phyloP scores from a whole-genome alignment of 2,329 filamentous ascomycete species.

The Rhinocladiella mackenziei region DNA sequence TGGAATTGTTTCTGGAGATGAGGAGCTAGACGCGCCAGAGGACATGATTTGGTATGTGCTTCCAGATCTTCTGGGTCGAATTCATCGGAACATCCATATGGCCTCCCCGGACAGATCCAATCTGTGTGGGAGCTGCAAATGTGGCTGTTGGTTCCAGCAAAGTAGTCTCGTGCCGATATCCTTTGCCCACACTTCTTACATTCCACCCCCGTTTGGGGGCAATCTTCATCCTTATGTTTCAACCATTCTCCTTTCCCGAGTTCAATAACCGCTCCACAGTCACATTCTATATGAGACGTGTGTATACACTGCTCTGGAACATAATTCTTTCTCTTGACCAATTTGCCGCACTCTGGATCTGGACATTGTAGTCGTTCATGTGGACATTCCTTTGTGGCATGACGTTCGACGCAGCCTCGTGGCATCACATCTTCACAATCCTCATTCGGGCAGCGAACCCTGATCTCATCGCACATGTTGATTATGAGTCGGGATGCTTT shows the following conservation, averaged over 20 bases:
- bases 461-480: slow-evolving; percentile 60
- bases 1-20: slow-evolving; percentile 44
- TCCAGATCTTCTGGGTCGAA: slow-evolving; percentile 38
- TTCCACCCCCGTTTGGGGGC: slow-evolving; percentile 23
- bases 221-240: slow-evolving; percentile 29
- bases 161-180: slow-evolving; percentile 23
- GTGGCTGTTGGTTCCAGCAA: slow-evolving; percentile 17
- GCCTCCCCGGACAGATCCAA: slow-evolving; percentile 23
- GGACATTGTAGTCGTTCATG: slow-evolving; percentile 54
- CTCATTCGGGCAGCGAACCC: slow-evolving; percentile 57
- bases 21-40: slow-evolving; percentile 46
- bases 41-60: slow-evolving; percentile 48
- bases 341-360: slow-evolving; percentile 47
- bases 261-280: slow-evolving; percentile 28
- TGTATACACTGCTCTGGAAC: slow-evolving; percentile 28
- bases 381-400: slow-evolving; percentile 59
- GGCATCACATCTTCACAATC: slow-evolving; percentile 54
- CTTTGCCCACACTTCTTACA: slow-evolving; percentile 21
- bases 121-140: slow-evolving; percentile 31
- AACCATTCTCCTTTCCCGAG: slow-evolving; percentile 28
- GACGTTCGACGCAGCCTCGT: slow-evolving; percentile 55
- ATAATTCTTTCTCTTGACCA: slow-evolving; percentile 53
- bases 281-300: slow-evolving; percentile 28
- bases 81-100: slow-evolving; percentile 43
- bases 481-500: slow-evolving; percentile 54